Evolutionary conservation across 495 filamentous ascomycete genomes (phyloP).

Genomic region (Lasiosphaeria ovina): DNA sequence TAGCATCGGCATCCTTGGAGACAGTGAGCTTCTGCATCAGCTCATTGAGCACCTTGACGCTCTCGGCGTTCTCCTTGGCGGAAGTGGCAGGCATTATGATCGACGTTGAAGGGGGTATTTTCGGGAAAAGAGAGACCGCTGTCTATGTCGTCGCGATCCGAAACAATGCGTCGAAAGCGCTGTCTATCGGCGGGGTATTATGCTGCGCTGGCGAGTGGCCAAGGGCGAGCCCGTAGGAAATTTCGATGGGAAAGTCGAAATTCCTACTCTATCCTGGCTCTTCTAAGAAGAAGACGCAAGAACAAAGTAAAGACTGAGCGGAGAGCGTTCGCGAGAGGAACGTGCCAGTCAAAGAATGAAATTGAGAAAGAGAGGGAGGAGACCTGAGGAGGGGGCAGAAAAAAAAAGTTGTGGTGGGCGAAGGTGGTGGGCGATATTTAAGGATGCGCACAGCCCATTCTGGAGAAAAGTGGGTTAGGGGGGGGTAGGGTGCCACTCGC

Average conservation of each 20-base stretch:
- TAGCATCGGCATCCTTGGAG: conserved; percentile 49
- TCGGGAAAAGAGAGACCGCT: conserved; percentile 7
- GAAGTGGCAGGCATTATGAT: conserved; percentile 32
- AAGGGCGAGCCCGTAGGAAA: conserved; percentile 31
- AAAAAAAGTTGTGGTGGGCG: conserved; percentile 14
- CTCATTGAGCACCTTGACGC: conserved; percentile 52
- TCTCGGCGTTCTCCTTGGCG: conserved; percentile 47
- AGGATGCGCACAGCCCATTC: conserved; percentile 25
- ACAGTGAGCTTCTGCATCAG: conserved; percentile 53
- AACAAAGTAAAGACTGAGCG: conserved; percentile 34
- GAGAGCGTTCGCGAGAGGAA: conserved; percentile 27
- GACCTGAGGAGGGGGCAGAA: conserved; percentile 23
- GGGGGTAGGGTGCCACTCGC: conserved; percentile 11
- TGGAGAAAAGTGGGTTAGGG: conserved; percentile 12
- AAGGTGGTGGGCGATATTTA: conserved; percentile 26
- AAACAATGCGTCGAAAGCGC: conserved; percentile 21
- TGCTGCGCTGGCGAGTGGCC: conserved; percentile 26
- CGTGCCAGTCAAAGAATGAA: conserved; percentile 22
- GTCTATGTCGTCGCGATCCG: conserved; percentile 14
- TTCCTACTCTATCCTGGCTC: conserved; percentile 38
- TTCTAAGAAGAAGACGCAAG: conserved; percentile 26
- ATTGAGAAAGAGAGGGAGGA: conserved; percentile 20
- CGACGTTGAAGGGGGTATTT: conserved; percentile 12
- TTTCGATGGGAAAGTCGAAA: conserved; percentile 42
- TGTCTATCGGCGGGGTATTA: conserved; percentile 25